These are phyloP conservation scores for Pythium chondricola DNA, from an alignment of 352 stramenopile species.

Conservation along the genomic window DNA sequence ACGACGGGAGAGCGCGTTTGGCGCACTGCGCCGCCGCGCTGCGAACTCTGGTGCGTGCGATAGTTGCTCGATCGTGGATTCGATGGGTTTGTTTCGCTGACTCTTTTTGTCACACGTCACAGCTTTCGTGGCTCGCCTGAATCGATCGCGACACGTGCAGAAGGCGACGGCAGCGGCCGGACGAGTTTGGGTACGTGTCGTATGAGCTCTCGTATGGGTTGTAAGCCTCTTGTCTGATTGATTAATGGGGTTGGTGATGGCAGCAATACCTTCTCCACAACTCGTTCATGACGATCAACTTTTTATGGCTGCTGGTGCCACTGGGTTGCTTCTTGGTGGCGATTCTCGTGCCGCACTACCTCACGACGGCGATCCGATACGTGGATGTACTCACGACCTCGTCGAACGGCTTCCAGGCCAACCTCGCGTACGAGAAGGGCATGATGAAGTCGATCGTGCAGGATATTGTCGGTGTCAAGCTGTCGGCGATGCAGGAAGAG, in stretches of 20 bases:
- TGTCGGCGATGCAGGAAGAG: slow-evolving; percentile 50
- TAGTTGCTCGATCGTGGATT: not conserved
- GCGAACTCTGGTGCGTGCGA: slow-evolving; percentile 8
- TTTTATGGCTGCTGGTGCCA: slow-evolving; percentile 64
- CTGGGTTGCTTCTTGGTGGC: slow-evolving; percentile 66
- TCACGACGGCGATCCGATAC: slow-evolving; percentile 62
- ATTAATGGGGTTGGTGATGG: not conserved
- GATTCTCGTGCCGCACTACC: slow-evolving; percentile 62
- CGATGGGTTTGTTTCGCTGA: not conserved
- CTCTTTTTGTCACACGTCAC: no score
- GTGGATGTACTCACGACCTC: slow-evolving; percentile 55
- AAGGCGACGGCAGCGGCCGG: slow-evolving; percentile 20
- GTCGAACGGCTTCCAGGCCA: slow-evolving; percentile 21
- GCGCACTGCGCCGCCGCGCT: not conserved
- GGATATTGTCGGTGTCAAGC: slow-evolving; percentile 63
- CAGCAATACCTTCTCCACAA: slow-evolving; percentile 48
- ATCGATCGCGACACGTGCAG: slow-evolving; percentile 17
- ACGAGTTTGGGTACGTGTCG: slow-evolving; percentile 34
- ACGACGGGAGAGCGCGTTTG: slow-evolving; percentile 7
- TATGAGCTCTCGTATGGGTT: no score
- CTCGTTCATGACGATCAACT: slow-evolving; percentile 69
- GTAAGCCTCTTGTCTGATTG: not conserved
- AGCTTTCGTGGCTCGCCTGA: slow-evolving; percentile 13
- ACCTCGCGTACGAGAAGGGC: slow-evolving; percentile 36
- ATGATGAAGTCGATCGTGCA: slow-evolving; percentile 58